These are phyloP conservation scores for Berberis thunbergii DNA, from an alignment of 164 flowering plant genomes.

Conservation along the genomic window DNA sequence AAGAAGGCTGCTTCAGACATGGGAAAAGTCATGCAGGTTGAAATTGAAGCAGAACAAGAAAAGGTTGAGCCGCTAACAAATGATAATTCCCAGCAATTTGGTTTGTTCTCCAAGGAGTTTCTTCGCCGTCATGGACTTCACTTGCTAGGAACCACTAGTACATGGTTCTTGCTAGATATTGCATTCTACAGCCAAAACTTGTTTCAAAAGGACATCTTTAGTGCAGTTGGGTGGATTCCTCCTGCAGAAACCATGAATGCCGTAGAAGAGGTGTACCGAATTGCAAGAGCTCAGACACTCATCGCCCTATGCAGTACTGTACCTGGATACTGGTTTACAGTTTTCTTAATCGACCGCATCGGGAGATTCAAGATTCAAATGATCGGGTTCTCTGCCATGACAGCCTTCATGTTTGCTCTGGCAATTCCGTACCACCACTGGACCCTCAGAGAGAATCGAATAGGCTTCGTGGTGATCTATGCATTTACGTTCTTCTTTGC, in stretches of 20 bases:
- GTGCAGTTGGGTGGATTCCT: conserved; percentile 58
- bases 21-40: conserved; percentile 27
- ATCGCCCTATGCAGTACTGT: conserved; percentile 71
- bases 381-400: conserved; percentile 72
- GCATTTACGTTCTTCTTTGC: conserved; percentile 68
- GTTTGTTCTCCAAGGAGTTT: conserved; percentile 40
- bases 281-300: conserved; percentile 58
- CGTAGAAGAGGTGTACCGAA: conserved; percentile 42
- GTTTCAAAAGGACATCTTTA: conserved; percentile 72
- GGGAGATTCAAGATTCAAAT: conserved; percentile 65
- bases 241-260: conserved; percentile 56
- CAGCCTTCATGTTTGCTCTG: conserved; percentile 66
- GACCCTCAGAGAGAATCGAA: conserved; percentile 38
- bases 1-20: conserved; percentile 60
- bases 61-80: conserved; percentile 14
- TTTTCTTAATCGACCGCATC: conserved; percentile 49
- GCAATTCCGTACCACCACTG: conserved; percentile 65
- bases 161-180: conserved; percentile 66
- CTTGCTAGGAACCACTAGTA: conserved; percentile 48
- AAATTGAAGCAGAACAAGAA: conserved; percentile 12
- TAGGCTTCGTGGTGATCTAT: conserved; percentile 56
- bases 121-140: conserved; percentile 42
- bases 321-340: conserved; percentile 89
- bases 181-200: conserved; percentile 71
- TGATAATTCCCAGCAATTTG: conserved; percentile 13